phyloP scores from a whole-genome alignment of 148 eudicot genomes.

The Fagopyrum esculentum region DNA sequence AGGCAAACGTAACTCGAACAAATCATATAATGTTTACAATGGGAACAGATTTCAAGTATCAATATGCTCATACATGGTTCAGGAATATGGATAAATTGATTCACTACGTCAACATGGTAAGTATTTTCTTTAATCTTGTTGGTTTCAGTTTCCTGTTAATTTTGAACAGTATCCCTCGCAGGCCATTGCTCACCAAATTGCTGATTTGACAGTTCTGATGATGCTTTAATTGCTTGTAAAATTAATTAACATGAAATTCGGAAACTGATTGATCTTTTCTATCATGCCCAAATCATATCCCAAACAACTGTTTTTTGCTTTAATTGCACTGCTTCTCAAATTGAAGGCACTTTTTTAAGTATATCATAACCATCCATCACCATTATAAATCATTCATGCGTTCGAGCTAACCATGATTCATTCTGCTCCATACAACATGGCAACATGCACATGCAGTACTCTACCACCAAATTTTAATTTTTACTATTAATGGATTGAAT shows the following conservation, averaged over 20 bases:
- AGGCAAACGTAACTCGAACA: constrained; percentile 88
- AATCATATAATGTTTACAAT: constrained; percentile 96
- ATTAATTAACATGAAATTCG: neutral
- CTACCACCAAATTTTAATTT: neutral
- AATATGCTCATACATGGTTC: constrained; percentile 88
- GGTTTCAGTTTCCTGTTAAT: neutral
- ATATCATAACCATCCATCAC: neutral
- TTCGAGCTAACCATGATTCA: no score
- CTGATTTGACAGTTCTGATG: neutral
- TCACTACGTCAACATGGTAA: constrained; percentile 84
- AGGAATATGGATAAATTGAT: constrained; percentile 92
- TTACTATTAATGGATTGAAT: neutral
- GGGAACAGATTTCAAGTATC: constrained; percentile 98
- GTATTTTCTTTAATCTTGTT: neutral
- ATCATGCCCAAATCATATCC: neutral
- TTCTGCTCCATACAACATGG: no score
- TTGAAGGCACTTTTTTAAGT: neutral
- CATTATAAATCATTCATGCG: no score
- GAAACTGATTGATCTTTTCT: neutral
- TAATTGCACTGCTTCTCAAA: neutral
- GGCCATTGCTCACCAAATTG: neutral
- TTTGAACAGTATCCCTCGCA: neutral
- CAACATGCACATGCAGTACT: no score
- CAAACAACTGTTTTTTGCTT: neutral
- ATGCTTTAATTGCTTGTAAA: neutral